A percentile compares a stretch with the other conserved stretches of the same genome.
Evolutionary conservation across 2,329 filamentous ascomycete species (phyloP).

Genomic region (Ophiostoma ulmi): DNA sequence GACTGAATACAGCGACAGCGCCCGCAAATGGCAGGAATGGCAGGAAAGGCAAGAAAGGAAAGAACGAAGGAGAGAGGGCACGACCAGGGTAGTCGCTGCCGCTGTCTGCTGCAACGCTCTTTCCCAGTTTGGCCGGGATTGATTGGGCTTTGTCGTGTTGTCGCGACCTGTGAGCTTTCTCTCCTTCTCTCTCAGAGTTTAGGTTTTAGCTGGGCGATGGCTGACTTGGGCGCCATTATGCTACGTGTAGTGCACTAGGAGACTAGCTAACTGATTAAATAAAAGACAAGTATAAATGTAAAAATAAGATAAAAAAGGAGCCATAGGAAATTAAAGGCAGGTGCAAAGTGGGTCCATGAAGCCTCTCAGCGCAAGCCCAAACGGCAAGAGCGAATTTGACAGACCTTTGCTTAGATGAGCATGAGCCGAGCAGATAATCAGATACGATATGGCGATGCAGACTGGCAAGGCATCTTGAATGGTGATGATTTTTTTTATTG

Average conservation of each 20-base stretch:
- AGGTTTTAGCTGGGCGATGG: no score
- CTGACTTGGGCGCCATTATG: background rate
- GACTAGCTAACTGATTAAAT: background rate
- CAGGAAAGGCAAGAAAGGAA: background rate
- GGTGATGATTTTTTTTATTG: background rate
- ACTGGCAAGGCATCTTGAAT: background rate
- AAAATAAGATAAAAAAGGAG: constrained; percentile 19
- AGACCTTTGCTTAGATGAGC: no score
- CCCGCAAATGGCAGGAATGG: background rate
- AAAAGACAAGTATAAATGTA: constrained; percentile 10
- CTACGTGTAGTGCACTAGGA: background rate
- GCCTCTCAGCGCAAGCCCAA: constrained; percentile 18
- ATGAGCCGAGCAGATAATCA: background rate
- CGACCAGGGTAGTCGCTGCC: background rate
- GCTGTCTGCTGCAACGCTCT: constrained; percentile 6
- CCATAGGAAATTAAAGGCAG: constrained; percentile 22
- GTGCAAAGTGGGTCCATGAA: constrained; percentile 16
- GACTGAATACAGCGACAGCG: background rate
- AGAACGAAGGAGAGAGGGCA: background rate
- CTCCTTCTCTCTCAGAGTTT: background rate
- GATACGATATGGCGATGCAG: background rate
- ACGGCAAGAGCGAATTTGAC: background rate
- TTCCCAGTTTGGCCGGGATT: constrained; percentile 12
- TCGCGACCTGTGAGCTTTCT: constrained; percentile 19
- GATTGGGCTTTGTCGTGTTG: constrained; percentile 23